Percentiles rank a stretch among this genome's conserved stretches.
Conservation (phyloP, 805 yeast genomes). For the Candida broadrunensis region DNA sequence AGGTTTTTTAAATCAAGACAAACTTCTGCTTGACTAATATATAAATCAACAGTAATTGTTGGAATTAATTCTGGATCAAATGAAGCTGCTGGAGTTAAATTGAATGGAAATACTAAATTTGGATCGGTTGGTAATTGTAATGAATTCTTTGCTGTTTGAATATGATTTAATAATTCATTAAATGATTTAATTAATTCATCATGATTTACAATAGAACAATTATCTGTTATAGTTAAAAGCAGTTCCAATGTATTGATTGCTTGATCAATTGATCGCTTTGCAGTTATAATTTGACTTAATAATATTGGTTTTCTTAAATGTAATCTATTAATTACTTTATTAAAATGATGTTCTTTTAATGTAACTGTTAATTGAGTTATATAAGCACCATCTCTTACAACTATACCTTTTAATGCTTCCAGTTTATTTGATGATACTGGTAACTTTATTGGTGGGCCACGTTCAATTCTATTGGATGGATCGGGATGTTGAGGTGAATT, state of each 20-base stretch:
- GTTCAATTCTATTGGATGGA: slow-evolving; percentile 17
- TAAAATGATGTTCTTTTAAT: slow-evolving; percentile 41
- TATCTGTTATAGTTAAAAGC: neutral
- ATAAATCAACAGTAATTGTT: slow-evolving; percentile 53
- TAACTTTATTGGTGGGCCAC: slow-evolving; percentile 47
- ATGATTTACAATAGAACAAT: slow-evolving; percentile 7
- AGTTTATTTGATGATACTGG: slow-evolving; percentile 56
- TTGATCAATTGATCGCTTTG: slow-evolving; percentile 41
- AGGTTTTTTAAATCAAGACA: slow-evolving; percentile 57
- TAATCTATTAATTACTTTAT: slow-evolving; percentile 27
- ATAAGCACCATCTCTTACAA: slow-evolving; percentile 53
- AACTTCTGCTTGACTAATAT: slow-evolving; percentile 59
- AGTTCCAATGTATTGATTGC: slow-evolving; percentile 22
- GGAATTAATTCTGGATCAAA: slow-evolving; percentile 49
- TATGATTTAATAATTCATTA: slow-evolving; percentile 20
- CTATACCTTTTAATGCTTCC: slow-evolving; percentile 58
- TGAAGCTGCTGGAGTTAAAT: slow-evolving; percentile 32
- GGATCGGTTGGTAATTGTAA: slow-evolving; percentile 45
- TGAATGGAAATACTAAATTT: slow-evolving; percentile 54
- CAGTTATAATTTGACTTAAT: slow-evolving; percentile 45
- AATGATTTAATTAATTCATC: slow-evolving; percentile 20
- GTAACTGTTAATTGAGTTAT: slow-evolving; percentile 46
- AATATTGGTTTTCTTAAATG: slow-evolving; percentile 29
- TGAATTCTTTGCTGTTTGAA: slow-evolving; percentile 31
- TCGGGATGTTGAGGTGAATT: slow-evolving; percentile 37